Base-by-base conservation (phyloP, 768 basidiomycete species). In the Podaxis carcinomalis region DNA sequence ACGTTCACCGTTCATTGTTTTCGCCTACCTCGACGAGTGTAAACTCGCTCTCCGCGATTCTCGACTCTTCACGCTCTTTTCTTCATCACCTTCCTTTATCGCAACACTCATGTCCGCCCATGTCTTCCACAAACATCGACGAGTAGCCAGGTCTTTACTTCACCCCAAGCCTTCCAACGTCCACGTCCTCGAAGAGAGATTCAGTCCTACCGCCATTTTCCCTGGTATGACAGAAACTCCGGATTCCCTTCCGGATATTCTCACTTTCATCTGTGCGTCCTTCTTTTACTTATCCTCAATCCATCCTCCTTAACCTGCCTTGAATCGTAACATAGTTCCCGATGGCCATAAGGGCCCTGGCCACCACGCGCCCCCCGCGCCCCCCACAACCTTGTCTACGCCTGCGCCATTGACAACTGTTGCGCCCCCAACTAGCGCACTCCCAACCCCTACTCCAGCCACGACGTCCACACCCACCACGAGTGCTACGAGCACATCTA, bases 171-270 rank as follows among this genome's bases (percentile, higher is more conserved):
- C 59, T 25, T 25, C 52, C 42, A 47, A 47, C 5, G 53, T 54
- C 35, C 52, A 61, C 32, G 51, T 52, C 51, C 59, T 60, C 28
- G 51, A 52, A 32, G 36, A 55, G 46, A 61, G 59, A 39, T 61
- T 61, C 52, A 61, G 52, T 28, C 59, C 59, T 13, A 61, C 53
- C 11, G 59, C 59, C 40, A 46, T 53, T 35, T 60, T 53, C 16
- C 51, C 59, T 19, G 59, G 51, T 4, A 53, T 53, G 59, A 46
- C 27, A 25, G 59, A 53, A 21, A 10, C 3, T 19, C 19, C 21
- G 13, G 28, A 36, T 25, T 19, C 42, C 14, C 1, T 40, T 27
- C 25, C 36, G 11, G 47, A 37, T 13, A 4, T 36, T n/a, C 10
- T 49, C 7, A 47, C 53, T 5, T 14, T 47, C 6, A 35, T 39